A percentile compares a stretch with the other conserved stretches of the same genome.
phyloP scores from a whole-genome alignment of 2,329 filamentous ascomycete genomes.

The Fonsecaea multimorphosa region DNA sequence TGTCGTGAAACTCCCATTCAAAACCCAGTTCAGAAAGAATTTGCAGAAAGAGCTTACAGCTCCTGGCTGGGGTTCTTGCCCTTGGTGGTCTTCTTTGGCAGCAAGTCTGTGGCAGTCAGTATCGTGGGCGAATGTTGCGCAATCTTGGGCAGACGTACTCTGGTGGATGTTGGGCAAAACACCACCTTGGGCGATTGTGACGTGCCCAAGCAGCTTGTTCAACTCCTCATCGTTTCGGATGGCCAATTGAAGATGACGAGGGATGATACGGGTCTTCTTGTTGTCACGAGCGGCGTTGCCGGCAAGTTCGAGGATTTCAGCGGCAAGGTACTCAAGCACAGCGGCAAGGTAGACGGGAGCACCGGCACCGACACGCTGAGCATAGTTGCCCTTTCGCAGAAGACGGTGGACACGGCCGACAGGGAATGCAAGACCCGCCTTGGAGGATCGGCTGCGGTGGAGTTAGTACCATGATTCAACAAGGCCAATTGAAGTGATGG shows the following conservation, averaged over 20 bases:
- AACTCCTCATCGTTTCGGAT: conserved; percentile 99
- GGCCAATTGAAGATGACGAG: conserved; percentile 96
- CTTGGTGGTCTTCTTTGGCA: conserved; percentile 99
- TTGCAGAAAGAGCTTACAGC: conserved; percentile 72
- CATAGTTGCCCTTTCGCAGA: conserved; percentile 98
- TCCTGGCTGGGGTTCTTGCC: conserved; percentile 93
- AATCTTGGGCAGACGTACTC: conserved; percentile 66
- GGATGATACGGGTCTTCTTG: conserved; percentile 99
- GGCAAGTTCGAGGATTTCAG: conserved; percentile 98
- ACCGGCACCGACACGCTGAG: conserved; percentile 98
- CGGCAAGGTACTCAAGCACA: conserved; percentile 97
- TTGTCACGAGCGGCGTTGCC: conserved; percentile 99
- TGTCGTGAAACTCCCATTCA: conserved; percentile 69
- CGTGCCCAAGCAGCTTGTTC: conserved; percentile 97
- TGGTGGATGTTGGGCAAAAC: conserved; percentile 96
- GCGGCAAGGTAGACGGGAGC: conserved; percentile 96
- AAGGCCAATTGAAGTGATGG: background rate
- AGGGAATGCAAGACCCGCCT: conserved; percentile 98
- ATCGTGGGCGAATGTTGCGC: conserved; percentile 40
- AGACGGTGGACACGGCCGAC: conserved; percentile 99
- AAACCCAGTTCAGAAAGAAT: conserved; percentile 67
- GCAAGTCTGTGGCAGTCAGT: conserved; percentile 74
- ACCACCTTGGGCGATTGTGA: conserved; percentile 97
- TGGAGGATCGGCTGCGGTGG: conserved; percentile 83
- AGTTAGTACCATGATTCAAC: conserved; percentile 49